phyloP scores from a whole-genome alignment of 768 basidiomycete species.

The Wakefieldia striispora region DNA sequence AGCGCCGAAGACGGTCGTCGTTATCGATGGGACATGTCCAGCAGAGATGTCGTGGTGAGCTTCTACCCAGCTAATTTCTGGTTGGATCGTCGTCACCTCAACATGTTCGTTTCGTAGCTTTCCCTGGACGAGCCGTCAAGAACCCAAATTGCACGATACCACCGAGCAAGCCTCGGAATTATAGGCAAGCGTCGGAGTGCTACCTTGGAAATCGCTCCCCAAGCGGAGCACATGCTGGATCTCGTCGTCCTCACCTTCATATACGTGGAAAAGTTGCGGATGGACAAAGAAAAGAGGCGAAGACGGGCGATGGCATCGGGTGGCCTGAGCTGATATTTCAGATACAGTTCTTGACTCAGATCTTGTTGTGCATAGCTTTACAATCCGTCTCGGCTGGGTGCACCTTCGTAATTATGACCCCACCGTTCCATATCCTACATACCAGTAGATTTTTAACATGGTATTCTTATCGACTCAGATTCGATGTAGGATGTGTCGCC shows the following conservation, averaged over 20 bases:
- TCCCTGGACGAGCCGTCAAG: slow-evolving; percentile 16
- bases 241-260: slow-evolving; percentile 29
- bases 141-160: slow-evolving; percentile 18
- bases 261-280: slow-evolving; percentile 31
- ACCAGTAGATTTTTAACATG: no score
- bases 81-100: background rate
- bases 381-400: no score
- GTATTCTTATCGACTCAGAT: no score
- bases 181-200: slow-evolving; percentile 21
- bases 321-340: slow-evolving; percentile 6
- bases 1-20: slow-evolving; percentile 30
- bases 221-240: slow-evolving; percentile 25
- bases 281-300: slow-evolving; percentile 18
- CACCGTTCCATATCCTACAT: no score
- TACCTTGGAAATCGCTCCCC: slow-evolving; percentile 20
- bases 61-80: background rate
- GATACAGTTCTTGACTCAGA: no score
- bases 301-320: slow-evolving; percentile 5
- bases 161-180: slow-evolving; percentile 25
- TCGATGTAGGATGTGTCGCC: no score
- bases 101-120: slow-evolving; percentile 5
- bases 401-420: no score
- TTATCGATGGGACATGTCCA: slow-evolving; percentile 32
- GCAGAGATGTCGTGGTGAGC: slow-evolving; percentile 12
- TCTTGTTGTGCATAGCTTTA: no score